Conservation (phyloP, 495 filamentous ascomycete species). For the Xylaria scruposa region DNA sequence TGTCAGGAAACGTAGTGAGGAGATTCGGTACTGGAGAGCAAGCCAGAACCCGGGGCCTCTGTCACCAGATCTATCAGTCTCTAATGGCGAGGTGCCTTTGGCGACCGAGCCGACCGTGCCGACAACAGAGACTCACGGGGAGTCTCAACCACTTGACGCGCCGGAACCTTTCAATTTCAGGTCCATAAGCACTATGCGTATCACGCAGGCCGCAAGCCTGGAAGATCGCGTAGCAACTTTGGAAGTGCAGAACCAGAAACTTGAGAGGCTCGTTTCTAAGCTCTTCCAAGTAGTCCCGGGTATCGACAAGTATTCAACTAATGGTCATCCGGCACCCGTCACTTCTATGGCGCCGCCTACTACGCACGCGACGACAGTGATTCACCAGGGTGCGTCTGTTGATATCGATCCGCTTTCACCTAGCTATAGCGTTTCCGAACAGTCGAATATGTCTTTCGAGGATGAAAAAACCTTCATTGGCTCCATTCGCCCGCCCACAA, state of each 20-base stretch:
- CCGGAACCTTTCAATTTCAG: constrained; percentile 62
- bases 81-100: constrained; percentile 49
- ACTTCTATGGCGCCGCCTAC: constrained; percentile 34
- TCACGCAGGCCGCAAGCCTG: constrained; percentile 58
- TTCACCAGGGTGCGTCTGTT: constrained; percentile 31
- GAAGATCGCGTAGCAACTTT: constrained; percentile 55
- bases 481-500: constrained; percentile 45
- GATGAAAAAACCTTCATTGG: constrained; percentile 47
- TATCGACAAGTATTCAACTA: constrained; percentile 37
- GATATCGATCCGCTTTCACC: constrained; percentile 39
- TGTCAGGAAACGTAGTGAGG: constrained; percentile 59
- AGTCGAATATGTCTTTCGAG: constrained; percentile 49
- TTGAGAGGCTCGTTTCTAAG: constrained; percentile 55
- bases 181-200: constrained; percentile 55
- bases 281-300: constrained; percentile 51
- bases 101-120: constrained; percentile 43
- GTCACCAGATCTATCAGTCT: constrained; percentile 57
- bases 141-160: constrained; percentile 43
- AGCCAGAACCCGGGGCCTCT: constrained; percentile 55
- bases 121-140: constrained; percentile 39
- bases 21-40: constrained; percentile 64
- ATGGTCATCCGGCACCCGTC: constrained; percentile 29
- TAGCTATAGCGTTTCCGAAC: constrained; percentile 41
- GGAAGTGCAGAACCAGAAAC: constrained; percentile 53
- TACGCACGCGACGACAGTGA: constrained; percentile 38